phyloP scores from a whole-genome alignment of 1,139 yeast species.

The Meyerozyma carpophila region DNA sequence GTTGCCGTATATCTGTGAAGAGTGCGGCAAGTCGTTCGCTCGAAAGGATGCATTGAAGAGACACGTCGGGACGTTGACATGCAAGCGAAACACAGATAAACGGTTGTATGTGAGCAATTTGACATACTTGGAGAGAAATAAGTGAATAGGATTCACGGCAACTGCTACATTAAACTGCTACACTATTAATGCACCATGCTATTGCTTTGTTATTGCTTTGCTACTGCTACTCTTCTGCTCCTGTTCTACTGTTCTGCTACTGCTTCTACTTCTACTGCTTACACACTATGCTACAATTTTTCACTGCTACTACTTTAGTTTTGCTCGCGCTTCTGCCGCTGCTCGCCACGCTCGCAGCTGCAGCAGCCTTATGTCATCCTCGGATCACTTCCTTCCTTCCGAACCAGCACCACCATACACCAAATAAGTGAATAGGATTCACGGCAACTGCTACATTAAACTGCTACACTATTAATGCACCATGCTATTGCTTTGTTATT shows the following conservation, averaged over 20 bases:
- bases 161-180: too few relatives aligned
- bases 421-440: neutral
- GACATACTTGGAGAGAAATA: constrained; percentile 16
- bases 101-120: constrained; percentile 34
- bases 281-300: too few relatives aligned
- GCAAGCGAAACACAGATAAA: constrained; percentile 60
- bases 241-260: too few relatives aligned
- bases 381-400: neutral
- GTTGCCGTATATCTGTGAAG: constrained; percentile 65
- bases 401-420: neutral
- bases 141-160: neutral
- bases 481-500: too few relatives aligned
- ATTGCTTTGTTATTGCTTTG: too few relatives aligned
- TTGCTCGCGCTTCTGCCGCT: too few relatives aligned
- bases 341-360: neutral
- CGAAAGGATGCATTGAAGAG: constrained; percentile 75
- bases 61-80: constrained; percentile 66
- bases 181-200: too few relatives aligned
- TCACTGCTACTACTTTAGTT: too few relatives aligned
- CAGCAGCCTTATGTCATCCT: neutral
- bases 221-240: too few relatives aligned
- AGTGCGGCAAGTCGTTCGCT: constrained; percentile 79
- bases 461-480: too few relatives aligned
- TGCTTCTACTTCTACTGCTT: too few relatives aligned
- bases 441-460: too few relatives aligned